Percentiles rank a stretch among this genome's conserved stretches.
phyloP scores from a whole-genome alignment of 768 basidiomycete genomes.

The Pulveroboletus sp. region DNA sequence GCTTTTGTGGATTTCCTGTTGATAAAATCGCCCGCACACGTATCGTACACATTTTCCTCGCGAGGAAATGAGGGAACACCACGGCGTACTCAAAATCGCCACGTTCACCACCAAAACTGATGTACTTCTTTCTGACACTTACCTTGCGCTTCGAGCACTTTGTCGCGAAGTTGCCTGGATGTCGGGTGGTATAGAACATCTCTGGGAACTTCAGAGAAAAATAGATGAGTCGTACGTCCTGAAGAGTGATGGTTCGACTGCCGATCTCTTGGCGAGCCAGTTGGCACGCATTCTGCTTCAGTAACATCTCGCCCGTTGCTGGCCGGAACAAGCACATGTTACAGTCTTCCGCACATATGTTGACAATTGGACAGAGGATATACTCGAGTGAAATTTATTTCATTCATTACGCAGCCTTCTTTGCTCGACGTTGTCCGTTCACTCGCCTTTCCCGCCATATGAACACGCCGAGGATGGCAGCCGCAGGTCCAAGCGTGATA shows the following conservation, averaged over 20 bases:
- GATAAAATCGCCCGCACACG: too few species aligned
- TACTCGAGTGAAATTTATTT: not conserved
- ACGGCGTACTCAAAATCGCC: not conserved
- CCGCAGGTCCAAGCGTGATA: slow-evolving; percentile 48
- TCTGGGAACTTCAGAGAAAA: not conserved
- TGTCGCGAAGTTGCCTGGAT: not conserved
- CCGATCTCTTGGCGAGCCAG: not conserved
- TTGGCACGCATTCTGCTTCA: not conserved
- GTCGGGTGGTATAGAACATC: too few species aligned
- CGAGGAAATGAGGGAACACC: too few species aligned
- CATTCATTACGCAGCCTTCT: not conserved
- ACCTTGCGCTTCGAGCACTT: not conserved
- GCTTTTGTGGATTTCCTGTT: not conserved
- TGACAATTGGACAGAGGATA: not conserved
- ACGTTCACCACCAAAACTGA: not conserved
- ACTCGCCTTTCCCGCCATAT: slow-evolving; percentile 47
- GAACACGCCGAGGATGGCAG: slow-evolving; percentile 45
- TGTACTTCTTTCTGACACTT: not conserved
- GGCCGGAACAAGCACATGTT: too few species aligned
- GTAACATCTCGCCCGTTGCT: not conserved
- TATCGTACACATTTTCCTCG: too few species aligned
- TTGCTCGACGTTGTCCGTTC: slow-evolving; percentile 5
- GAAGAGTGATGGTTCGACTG: not conserved
- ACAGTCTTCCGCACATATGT: not conserved
- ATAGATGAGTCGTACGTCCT: not conserved